Evolutionary conservation across 495 filamentous ascomycete species (phyloP).

Genomic region (Hypoxylon lenormandii): DNA sequence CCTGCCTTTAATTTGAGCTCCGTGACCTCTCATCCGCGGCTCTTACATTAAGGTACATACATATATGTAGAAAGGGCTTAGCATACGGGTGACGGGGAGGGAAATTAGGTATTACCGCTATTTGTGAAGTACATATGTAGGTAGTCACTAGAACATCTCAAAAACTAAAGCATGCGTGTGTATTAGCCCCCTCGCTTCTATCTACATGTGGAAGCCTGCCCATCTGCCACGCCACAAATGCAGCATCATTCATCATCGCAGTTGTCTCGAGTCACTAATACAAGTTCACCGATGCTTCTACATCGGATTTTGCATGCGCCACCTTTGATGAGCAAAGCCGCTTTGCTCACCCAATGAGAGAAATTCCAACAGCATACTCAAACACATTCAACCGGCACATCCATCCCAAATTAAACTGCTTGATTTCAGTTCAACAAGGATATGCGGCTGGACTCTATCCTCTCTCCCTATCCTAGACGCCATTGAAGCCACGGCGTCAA

Average conservation of each 20-base stretch:
- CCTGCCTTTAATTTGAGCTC: not conserved
- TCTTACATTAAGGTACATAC: too few relatives aligned
- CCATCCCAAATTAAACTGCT: not conserved
- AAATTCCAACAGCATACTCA: constrained; percentile 4
- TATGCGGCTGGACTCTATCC: too few relatives aligned
- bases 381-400: constrained; percentile 1
- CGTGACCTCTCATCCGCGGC: too few relatives aligned
- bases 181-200: constrained; percentile 26
- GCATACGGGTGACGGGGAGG: too few relatives aligned
- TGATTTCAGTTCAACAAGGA: too few relatives aligned
- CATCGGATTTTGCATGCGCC: not conserved
- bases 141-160: too few relatives aligned
- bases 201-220: constrained; percentile 31
- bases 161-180: not conserved
- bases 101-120: too few relatives aligned
- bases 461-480: too few relatives aligned
- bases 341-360: not conserved
- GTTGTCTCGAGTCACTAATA: constrained; percentile 29
- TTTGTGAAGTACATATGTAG: too few relatives aligned
- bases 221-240: constrained; percentile 40
- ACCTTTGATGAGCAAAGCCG: constrained; percentile 2
- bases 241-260: constrained; percentile 41
- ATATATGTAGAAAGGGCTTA: too few relatives aligned
- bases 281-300: constrained; percentile 2
- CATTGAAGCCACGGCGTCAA: not conserved